Evolutionary conservation across 2,329 filamentous ascomycete species (phyloP).

Genomic region (Malbranchea cinnamomea): DNA sequence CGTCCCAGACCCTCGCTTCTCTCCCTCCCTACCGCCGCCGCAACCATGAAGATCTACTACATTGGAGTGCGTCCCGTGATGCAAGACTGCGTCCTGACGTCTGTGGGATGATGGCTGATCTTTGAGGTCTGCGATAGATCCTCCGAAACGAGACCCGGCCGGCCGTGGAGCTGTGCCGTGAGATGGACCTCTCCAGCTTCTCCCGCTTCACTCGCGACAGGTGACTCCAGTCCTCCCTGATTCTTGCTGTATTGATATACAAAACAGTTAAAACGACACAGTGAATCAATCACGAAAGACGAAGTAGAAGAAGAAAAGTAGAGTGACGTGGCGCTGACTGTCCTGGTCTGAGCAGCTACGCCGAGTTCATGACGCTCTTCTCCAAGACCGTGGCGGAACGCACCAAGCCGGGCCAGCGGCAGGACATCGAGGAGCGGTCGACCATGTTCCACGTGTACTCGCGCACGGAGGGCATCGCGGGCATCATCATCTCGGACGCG

Average conservation of each 20-base stretch:
- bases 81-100: neutral
- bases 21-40: constrained; percentile 10
- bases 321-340: constrained; percentile 3
- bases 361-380: constrained; percentile 70
- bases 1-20: constrained; percentile 1
- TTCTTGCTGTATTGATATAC: constrained; percentile 2
- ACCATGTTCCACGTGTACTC: constrained; percentile 58
- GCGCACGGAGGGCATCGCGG: constrained; percentile 57
- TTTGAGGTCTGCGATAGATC: constrained; percentile 38
- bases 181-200: constrained; percentile 64
- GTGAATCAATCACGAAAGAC: too few species aligned
- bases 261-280: too few species aligned
- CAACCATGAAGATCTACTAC: constrained; percentile 72
- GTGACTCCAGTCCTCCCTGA: constrained; percentile 27
- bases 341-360: constrained; percentile 28
- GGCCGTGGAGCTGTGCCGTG: constrained; percentile 58
- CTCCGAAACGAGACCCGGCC: constrained; percentile 66
- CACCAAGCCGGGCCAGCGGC: constrained; percentile 63
- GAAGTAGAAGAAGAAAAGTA: constrained; percentile 4
- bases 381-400: constrained; percentile 76
- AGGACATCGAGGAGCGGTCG: constrained; percentile 38
- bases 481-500: constrained; percentile 54
- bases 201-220: constrained; percentile 64
- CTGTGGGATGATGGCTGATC: neutral
- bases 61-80: constrained; percentile 51